A percentile compares a stretch with the other conserved stretches of the same genome.
Conservation (phyloP, 192 early-diverging fungal species). For the Coemansia sp. region DNA sequence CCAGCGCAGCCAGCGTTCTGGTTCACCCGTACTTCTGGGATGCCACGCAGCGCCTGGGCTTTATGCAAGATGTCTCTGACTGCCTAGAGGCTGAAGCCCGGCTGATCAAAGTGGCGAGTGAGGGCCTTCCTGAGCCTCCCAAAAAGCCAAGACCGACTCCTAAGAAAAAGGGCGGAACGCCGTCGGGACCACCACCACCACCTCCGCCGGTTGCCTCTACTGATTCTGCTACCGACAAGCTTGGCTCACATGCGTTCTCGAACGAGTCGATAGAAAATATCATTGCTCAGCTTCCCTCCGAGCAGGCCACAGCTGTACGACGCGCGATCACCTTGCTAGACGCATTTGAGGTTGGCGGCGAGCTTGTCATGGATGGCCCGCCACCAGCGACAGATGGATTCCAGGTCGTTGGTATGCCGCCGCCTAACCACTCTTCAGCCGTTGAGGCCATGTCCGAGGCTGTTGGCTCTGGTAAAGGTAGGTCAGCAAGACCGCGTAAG, state of each 20-base stretch:
- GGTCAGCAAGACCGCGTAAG: conserved; percentile 19
- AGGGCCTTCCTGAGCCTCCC: conserved; percentile 31
- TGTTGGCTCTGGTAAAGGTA: not conserved
- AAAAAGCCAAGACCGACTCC: conserved; percentile 26
- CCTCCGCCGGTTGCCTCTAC: not conserved
- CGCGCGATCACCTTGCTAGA: conserved; percentile 48
- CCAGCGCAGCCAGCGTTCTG: conserved; percentile 73
- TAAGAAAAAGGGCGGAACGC: conserved; percentile 37
- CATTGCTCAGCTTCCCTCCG: conserved; percentile 40
- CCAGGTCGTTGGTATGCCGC: conserved; percentile 47
- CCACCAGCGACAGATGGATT: conserved; percentile 45
- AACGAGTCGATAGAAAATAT: conserved; percentile 46
- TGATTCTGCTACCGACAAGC: not conserved
- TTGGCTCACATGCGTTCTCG: conserved; percentile 34
- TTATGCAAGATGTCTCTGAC: conserved; percentile 95
- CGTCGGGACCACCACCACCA: not conserved
- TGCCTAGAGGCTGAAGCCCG: conserved; percentile 86
- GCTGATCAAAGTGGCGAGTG: conserved; percentile 53
- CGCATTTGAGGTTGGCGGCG: conserved; percentile 45
- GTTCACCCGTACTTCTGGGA: conserved; percentile 97
- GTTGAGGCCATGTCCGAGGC: conserved; percentile 34
- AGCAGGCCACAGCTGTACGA: conserved; percentile 47
- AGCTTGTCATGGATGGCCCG: conserved; percentile 48
- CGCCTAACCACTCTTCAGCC: conserved; percentile 21
- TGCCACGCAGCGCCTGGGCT: conserved; percentile 76